Base-by-base conservation (phyloP, 1,139 yeast species). In the Yamadazyma blattariae region DNA sequence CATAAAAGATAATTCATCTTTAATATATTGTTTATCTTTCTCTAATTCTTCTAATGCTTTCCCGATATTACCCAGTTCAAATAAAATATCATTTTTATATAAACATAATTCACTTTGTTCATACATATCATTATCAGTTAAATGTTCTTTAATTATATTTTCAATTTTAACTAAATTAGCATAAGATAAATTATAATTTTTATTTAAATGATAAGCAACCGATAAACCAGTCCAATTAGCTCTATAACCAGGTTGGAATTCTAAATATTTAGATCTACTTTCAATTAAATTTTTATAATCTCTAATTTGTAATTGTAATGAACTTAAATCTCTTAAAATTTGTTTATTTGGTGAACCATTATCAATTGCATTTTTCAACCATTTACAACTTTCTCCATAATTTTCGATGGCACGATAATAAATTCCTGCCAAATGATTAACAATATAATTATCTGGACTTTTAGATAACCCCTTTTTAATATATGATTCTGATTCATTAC, bases 161-260 rank as follows among this genome's bases (percentile, higher is more conserved):
- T 89, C 96, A 48, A 87, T 87, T 49, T 84, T 81, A 20, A 74
- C 57, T 48, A 90, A 71, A 3, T 94, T 84, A 36, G 77, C 73
- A 40, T 82, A 80, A 3, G 96, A 94, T 12, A 75, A 77, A 23
- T 64, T 65, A 51, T 70, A 74, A 52, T 90, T 88, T 19, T 76
- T 74, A 52, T 75, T 77, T 53, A 90, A 68, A 56, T 86, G 88
- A 52, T 85, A 88, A 0, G 97, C 96, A 27, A 87, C 71, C 0
- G 96, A 97, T 37, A 86, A 69, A 0, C 85, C 83, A 2, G 96
- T 85, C 97, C 97, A 94, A 52, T 88, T 84, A 46, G 94, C 92
- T 46, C 97, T 76, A 54, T 78, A 83, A 0, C 95, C 96, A 10
- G 96, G 83, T 48, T 79, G 85, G 28, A 76, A 74, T 48, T 84